Base-by-base conservation (phyloP, 2,329 filamentous ascomycete genomes). In the Fusarium brevicatenulatum region DNA sequence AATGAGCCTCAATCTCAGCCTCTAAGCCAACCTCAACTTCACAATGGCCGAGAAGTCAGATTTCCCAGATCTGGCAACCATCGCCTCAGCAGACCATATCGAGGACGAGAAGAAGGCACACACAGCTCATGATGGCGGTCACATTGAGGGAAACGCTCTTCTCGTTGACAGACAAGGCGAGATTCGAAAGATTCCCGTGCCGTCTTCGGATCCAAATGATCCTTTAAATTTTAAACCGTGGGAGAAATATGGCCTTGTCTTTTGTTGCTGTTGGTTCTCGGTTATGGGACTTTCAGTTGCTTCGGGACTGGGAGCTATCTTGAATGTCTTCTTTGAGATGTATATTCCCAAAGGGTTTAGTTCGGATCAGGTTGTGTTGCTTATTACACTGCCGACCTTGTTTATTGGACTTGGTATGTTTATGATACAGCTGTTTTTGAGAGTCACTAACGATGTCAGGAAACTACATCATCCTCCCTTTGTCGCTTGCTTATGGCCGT, bases 381-480 rank as follows among this genome's bases (percentile, higher is more conserved):
- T 68, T 7, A 52, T 68, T 9, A 68, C 65, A 7, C 23, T 68
- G 1, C 65, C 65, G 1, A 62, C 65, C 11, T 10, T 68, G 19
- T 68, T 67, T 1, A 68, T 68, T 7, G 63, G 63, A 9, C 62
- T 66, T 34, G 63, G 62, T 66, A 50, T 4, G 43, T 59, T 23
- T 10, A n/a, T 23, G 0, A 0, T 4, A 13, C 1, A 5, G 7
- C 9, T 28, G 3, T 7, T n/a, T 1, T 4, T 0, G 8, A 3
- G 5, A 7, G 15, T 21, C 9, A 50, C 61, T 66, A 25, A 66
- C 16, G 1, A 5, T 0, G 0, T 7, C 12, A 66, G 62, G 62
- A 50, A 66, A 66, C 43, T 66, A 66, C 18, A 66, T 66, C n/a
- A 66, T 66, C 7, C 63, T 66, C 4, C 63, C 63, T 6, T 2